A percentile compares a stretch with the other conserved stretches of the same genome.
phyloP scores from a whole-genome alignment of 305 asterid species.

The Solanum hybrid region DNA sequence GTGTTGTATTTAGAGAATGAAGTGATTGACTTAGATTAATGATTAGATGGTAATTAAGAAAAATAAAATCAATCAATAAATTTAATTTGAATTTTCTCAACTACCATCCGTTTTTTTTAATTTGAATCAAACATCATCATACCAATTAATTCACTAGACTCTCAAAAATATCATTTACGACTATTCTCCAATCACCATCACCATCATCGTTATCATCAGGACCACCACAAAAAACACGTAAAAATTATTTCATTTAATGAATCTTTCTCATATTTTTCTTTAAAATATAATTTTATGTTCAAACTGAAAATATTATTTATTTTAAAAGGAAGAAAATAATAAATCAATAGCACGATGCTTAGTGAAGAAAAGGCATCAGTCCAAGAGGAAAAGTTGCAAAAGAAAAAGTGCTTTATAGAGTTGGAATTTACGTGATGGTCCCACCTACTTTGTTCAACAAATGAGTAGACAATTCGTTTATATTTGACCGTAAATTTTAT shows the following conservation, averaged over 20 bases:
- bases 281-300: background rate
- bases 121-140: too few species aligned
- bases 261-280: background rate
- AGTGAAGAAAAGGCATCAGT: background rate
- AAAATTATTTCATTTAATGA: too few species aligned
- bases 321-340: background rate
- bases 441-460: background rate
- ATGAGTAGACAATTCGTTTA: background rate
- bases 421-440: background rate
- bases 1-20: background rate
- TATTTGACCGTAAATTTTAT: background rate
- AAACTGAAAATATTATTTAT: background rate
- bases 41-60: too few species aligned
- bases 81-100: too few species aligned
- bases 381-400: background rate
- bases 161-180: too few species aligned
- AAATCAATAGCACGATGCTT: background rate
- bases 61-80: too few species aligned
- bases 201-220: fast-evolving
- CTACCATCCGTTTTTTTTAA: background rate
- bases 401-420: background rate
- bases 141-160: too few species aligned
- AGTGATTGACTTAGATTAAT: background rate
- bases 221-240: too few species aligned
- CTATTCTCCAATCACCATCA: too few species aligned